Evolutionary conservation across 176 grass and related monocot genomes (phyloP).

Genomic region (Avena insularis): DNA sequence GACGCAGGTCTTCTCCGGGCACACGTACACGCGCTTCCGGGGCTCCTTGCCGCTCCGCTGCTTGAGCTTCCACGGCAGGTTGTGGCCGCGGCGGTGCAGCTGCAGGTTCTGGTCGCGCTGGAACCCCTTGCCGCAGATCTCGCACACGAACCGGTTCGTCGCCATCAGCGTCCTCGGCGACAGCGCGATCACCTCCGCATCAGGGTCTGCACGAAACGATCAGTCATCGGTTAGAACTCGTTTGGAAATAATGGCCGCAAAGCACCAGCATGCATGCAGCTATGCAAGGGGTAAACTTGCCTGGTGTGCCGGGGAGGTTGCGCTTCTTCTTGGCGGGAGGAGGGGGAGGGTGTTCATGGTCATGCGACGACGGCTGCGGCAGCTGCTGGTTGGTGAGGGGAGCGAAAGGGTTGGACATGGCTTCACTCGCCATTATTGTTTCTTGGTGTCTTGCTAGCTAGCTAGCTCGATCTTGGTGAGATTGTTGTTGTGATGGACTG

Average conservation of each 20-base stretch:
- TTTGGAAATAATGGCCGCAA: neutral
- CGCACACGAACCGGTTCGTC: conserved; percentile 93
- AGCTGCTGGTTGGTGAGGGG: conserved; percentile 47
- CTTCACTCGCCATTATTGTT: conserved; percentile 58
- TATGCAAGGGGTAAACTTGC: conserved; percentile 38
- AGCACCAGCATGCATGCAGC: neutral
- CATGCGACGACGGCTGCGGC: conserved; percentile 36
- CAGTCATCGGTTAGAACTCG: neutral
- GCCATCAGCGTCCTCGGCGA: conserved; percentile 81
- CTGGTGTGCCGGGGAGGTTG: conserved; percentile 97
- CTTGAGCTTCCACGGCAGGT: conserved; percentile 90
- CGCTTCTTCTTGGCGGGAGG: conserved; percentile 87
- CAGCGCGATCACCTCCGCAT: conserved; percentile 85
- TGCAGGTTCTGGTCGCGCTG: conserved; percentile 96
- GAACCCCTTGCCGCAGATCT: conserved; percentile 97
- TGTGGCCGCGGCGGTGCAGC: conserved; percentile 88
- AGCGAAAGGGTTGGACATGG: conserved; percentile 62
- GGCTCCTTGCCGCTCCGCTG: conserved; percentile 82
- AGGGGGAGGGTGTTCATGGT: conserved; percentile 50
- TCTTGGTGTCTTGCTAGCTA: conserved; percentile 25
- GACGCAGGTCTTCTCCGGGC: conserved; percentile 82
- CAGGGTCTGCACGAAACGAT: conserved; percentile 58
- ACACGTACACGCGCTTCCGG: conserved; percentile 88
- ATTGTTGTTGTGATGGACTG: neutral
- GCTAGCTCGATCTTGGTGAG: conserved; percentile 17